Base-by-base conservation (phyloP, 306 rosid species). In the Fagus sylvatica region DNA sequence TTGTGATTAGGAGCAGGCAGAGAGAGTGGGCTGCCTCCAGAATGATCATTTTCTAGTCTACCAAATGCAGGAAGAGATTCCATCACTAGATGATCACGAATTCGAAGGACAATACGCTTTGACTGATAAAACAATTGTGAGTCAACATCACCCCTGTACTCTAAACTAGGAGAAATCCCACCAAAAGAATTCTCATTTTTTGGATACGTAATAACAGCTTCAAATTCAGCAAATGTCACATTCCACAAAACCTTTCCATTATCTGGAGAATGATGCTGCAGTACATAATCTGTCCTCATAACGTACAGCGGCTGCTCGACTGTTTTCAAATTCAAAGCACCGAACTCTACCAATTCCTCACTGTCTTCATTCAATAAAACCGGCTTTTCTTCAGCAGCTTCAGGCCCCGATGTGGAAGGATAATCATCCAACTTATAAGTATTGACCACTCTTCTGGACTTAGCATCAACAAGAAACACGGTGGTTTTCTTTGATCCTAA, bases 401-500 rank as follows among this genome's bases (percentile, higher is more conserved):
- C 49, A 66, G 41, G 80, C 28, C 56, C 59, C 15, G 56, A 59
- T 66, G 79, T 37, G 40, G 93, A 82, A 41, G 83, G 49, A 76
- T 84, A 61, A 56, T 53, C 83, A 60, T 66, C 48, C 51, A 57
- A 22, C 51, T 73, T 64, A 76, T 83, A 83, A 71, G 61, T 77
- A 62, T 72, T 85, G 79, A 87, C 62, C 41, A 87, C 37, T 73
- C 69, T 81, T 41, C 98, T 97, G 41, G 87, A 83, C 82, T 70
- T 61, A 68, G 85, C 89, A 46, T 91, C 93, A 71, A 93, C 84
- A 77, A 87, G 92, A 78, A 87, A 88, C 53, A 89, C 84, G 40
- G 85, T 84, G 73, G 79, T 81, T 73, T 66, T 78, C 86, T 82
- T 91, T 54, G 91, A 88, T 76, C 98, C 98, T 83, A 86, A 85